Evolutionary conservation across 1,284 basidiomycete genomes (phyloP).

Genomic region (Ustilago hordei): DNA sequence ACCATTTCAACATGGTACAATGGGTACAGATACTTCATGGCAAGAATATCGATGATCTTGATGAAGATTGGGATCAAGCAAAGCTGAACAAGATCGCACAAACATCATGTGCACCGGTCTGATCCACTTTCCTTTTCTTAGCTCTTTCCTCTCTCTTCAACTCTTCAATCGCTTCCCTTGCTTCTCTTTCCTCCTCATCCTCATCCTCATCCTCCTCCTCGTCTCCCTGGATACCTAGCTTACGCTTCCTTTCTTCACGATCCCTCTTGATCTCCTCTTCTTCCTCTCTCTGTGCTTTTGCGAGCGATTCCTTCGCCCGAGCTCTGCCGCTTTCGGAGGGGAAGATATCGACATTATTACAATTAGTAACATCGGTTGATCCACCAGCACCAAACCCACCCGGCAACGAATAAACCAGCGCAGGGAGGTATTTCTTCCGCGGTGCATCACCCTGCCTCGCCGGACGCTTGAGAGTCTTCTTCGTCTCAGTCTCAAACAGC

Average conservation of each 20-base stretch:
- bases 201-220: constrained; percentile 13
- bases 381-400: constrained; percentile 45
- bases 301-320: constrained; percentile 16
- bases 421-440: constrained; percentile 14
- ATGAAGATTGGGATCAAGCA: constrained; percentile 14
- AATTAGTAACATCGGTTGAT: constrained; percentile 19
- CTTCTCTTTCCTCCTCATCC: constrained; percentile 40
- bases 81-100: constrained; percentile 48
- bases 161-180: constrained; percentile 45
- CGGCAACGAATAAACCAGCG: constrained; percentile 34
- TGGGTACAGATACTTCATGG: neutral
- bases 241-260: constrained; percentile 28
- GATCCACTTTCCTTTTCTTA: constrained; percentile 47
- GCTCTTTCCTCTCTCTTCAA: constrained; percentile 41
- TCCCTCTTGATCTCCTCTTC: constrained; percentile 27
- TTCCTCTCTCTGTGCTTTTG: constrained; percentile 34
- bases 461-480: constrained; percentile 75
- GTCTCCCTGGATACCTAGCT: constrained; percentile 13
- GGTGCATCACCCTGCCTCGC: neutral
- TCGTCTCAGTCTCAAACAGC: constrained; percentile 88
- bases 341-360: constrained; percentile 45
- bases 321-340: constrained; percentile 24
- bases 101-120: constrained; percentile 43
- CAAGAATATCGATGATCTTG: neutral
- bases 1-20: neutral